Evolutionary conservation across 257 asterid species (phyloP).

Genomic region (Voacanga thouarsii): DNA sequence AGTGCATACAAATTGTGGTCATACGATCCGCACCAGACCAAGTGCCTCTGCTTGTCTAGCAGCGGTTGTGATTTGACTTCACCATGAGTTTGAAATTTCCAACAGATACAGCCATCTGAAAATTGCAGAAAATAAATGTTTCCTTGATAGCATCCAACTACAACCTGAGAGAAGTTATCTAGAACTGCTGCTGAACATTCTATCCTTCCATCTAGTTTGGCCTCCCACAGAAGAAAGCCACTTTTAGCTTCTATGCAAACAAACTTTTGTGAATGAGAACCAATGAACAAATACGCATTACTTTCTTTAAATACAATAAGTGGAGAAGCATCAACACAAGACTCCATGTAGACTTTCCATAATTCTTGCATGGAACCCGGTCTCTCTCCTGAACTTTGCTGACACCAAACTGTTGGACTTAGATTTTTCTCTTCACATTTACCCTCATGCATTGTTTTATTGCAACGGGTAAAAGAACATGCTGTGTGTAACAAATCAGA

Average conservation of each 20-base stretch:
- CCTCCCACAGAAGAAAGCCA: constrained; percentile 75
- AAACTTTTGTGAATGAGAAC: constrained; percentile 86
- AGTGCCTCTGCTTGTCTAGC: constrained; percentile 69
- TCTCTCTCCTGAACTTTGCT: constrained; percentile 38
- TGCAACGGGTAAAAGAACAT: constrained; percentile 79
- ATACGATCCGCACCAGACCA: constrained; percentile 98
- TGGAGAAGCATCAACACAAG: constrained; percentile 98
- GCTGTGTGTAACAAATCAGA: constrained; percentile 31
- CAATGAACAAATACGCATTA: constrained; percentile 56
- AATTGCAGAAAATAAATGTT: constrained; percentile 66
- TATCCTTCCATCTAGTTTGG: constrained; percentile 68
- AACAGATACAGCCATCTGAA: constrained; percentile 63
- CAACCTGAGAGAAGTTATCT: constrained; percentile 83
- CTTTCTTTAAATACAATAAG: constrained; percentile 63
- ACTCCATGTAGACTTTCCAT: constrained; percentile 73
- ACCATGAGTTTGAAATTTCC: constrained; percentile 77
- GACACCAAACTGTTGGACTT: constrained; percentile 32
- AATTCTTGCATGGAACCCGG: constrained; percentile 46
- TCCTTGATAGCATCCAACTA: constrained; percentile 88
- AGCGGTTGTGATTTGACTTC: constrained; percentile 95
- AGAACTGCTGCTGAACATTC: constrained; percentile 89
- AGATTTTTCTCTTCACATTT: constrained; percentile 37
- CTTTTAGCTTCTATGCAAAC: constrained; percentile 68
- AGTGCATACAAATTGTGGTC: constrained; percentile 86
- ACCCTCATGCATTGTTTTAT: constrained; percentile 51